Base-by-base conservation (phyloP, 1,139 yeast genomes). In the Magnusiomyces tetraspermus region DNA sequence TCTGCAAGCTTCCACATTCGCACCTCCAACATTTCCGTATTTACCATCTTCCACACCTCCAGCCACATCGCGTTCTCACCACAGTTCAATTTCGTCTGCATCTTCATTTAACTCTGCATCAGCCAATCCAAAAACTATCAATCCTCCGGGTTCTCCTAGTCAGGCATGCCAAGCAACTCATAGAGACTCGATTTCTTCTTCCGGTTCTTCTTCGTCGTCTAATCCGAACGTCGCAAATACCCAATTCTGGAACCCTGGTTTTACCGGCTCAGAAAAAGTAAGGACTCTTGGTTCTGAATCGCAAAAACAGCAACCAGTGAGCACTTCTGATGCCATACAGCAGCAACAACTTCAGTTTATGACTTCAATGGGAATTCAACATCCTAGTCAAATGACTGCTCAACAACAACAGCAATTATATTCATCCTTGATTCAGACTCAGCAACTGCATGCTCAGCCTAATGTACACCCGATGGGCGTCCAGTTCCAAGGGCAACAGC, bases 231-330 rank as follows among this genome's bases (percentile, higher is more conserved):
- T 42, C n/a, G 46, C 46, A 3, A 24, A 19, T n/a, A 8, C 46
- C 6, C 42, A 33, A 5, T 43, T 43, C 28, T 43, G 46, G 46
- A 43, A 43, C 15, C 46, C 46, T n/a, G 36, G 36, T 15, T 43
- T 26, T 43, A 19, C 33, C 3, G 46, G 31, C 36, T 3, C 46
- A 43, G 46, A 43, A 17, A 26, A 26, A 17, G 17, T 17, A 10
- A 15, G 17, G 23, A 23, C 33, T 26, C 23, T 22, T 43, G 36
- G 33, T 17, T 23, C 31, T 19, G 46, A 24, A 2, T 33, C n/a
- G n/a, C 38, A 28, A n/a, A n/a, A n/a, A 28, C 17, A 24, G 22
- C 21, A 17, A 17, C 46, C 23, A 26, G 15, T 43, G 33, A 30
- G 31, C 46, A 28, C 46, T 24, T 41, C 26, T 41, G 42, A 38